Evolutionary conservation across 305 asterid species (phyloP).

Genomic region (Solanum hybrid): DNA sequence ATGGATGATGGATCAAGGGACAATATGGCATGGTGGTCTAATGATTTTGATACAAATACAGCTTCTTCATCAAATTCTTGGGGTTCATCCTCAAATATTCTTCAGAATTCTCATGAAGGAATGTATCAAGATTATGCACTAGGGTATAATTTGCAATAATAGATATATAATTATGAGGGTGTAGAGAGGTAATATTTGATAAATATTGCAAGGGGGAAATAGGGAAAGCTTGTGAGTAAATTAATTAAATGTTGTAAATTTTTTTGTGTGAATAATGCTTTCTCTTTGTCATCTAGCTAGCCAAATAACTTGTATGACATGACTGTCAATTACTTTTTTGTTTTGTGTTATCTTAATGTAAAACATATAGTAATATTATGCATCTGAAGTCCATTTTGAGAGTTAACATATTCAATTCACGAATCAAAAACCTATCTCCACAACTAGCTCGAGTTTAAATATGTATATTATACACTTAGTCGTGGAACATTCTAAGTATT

Average conservation of each 20-base stretch:
- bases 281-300: constrained; percentile 12
- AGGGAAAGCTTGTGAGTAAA: not conserved
- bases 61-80: constrained; percentile 25
- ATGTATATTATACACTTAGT: not conserved
- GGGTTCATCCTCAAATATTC: constrained; percentile 35
- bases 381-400: not conserved
- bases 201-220: constrained; percentile 8
- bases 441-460: not conserved
- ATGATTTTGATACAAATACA: constrained; percentile 35
- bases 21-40: constrained; percentile 45
- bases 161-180: not conserved
- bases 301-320: constrained; percentile 6
- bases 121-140: constrained; percentile 28
- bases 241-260: constrained; percentile 22
- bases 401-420: not conserved
- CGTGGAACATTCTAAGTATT: not conserved
- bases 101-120: constrained; percentile 17
- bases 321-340: not conserved
- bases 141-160: constrained; percentile 27
- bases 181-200: constrained; percentile 12
- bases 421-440: not conserved
- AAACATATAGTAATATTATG: not conserved
- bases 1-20: constrained; percentile 24
- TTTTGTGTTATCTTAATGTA: not conserved
- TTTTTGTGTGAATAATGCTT: constrained; percentile 33